phyloP scores from a whole-genome alignment of 2,329 filamentous ascomycete species.

The Furcasterigmium sp. region DNA sequence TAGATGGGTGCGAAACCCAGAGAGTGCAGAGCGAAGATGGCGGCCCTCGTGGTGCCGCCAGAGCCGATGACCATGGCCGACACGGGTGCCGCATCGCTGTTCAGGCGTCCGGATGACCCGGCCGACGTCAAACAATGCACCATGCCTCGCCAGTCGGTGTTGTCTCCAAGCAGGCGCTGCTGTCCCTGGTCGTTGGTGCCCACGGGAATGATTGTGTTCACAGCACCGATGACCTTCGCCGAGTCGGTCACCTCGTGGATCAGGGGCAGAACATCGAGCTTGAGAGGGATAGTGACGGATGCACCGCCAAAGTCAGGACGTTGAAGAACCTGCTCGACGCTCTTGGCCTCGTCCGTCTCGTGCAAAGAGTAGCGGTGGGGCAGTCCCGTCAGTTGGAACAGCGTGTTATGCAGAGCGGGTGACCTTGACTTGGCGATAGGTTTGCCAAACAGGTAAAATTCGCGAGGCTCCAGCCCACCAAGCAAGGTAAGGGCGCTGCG shows the following conservation, averaged over 20 bases:
- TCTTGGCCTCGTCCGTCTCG: conserved; percentile 64
- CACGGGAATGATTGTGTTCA: conserved; percentile 83
- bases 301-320: conserved; percentile 79
- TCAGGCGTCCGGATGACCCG: conserved; percentile 45
- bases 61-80: conserved; percentile 82
- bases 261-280: conserved; percentile 77
- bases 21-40: conserved; percentile 79
- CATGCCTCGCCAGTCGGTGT: conserved; percentile 97
- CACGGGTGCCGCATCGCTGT: conserved; percentile 14
- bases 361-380: conserved; percentile 75
- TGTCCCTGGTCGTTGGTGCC: not conserved
- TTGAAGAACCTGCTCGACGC: conserved; percentile 62
- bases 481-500: conserved; percentile 71
- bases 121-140: conserved; percentile 68
- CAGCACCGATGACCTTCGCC: conserved; percentile 78
- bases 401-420: conserved; percentile 81
- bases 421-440: conserved; percentile 80
- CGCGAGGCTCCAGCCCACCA: conserved; percentile 68
- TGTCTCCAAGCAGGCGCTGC: conserved; percentile 68
- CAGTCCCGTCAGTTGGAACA: conserved; percentile 72
- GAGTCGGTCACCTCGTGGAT: conserved; percentile 77
- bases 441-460: conserved; percentile 84
- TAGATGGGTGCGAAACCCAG: conserved; percentile 86
- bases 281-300: conserved; percentile 93
- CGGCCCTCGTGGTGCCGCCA: conserved; percentile 86